Evolutionary conservation across 2,329 filamentous ascomycete species (phyloP).

Genomic region (Aureobasidium subglaciale): DNA sequence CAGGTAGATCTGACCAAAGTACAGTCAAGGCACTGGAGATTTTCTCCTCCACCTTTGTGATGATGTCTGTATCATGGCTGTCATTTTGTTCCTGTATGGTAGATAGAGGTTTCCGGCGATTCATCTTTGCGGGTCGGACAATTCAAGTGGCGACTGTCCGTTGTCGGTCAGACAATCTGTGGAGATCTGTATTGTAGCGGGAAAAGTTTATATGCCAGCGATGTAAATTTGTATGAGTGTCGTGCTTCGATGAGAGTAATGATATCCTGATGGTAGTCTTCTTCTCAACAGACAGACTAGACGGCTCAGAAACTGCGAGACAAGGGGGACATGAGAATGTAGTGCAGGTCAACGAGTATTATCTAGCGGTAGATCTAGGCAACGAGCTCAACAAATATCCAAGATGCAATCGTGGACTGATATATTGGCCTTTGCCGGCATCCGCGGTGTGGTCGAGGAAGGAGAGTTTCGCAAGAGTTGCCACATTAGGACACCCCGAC

Average conservation of each 20-base stretch:
- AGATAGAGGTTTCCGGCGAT: not conserved
- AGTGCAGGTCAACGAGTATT: not conserved
- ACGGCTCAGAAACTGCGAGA: no score
- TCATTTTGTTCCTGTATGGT: not conserved
- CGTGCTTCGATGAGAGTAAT: no score
- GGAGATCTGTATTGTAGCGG: no score
- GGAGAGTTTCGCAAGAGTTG: constrained; percentile 4
- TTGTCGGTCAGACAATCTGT: no score
- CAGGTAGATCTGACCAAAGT: constrained; percentile 38
- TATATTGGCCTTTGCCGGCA: not conserved
- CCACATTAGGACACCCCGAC: not conserved
- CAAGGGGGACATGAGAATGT: no score
- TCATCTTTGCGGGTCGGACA: constrained; percentile 1
- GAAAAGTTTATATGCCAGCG: no score
- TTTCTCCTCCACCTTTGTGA: constrained; percentile 24
- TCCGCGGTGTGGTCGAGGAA: not conserved
- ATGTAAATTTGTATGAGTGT: no score
- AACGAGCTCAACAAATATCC: not conserved
- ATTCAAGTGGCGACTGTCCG: no score
- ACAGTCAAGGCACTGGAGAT: constrained; percentile 36
- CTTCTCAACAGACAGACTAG: no score
- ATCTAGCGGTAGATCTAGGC: not conserved
- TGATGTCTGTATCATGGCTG: not conserved
- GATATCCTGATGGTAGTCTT: no score
- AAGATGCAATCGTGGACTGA: not conserved